A percentile compares a stretch with the other conserved stretches of the same genome.
Evolutionary conservation across 108 stramenopile species (phyloP).

Genomic region (Nitzschia inconspicua): DNA sequence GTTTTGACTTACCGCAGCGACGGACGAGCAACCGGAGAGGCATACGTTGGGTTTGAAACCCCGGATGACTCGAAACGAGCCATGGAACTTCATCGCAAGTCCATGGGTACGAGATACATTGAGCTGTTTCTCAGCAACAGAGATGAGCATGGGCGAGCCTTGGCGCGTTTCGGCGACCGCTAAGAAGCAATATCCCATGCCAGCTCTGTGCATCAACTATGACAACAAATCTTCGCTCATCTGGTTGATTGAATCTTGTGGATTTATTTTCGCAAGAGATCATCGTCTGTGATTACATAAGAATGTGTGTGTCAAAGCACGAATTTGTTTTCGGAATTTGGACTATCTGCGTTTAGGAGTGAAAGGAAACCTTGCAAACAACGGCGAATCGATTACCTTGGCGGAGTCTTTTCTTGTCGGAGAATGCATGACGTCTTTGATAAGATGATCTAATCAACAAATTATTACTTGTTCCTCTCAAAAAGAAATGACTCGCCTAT

Average conservation of each 20-base stretch:
- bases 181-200: slow-evolving; percentile 27
- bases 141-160: slow-evolving; percentile 84
- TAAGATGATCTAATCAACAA: too few species aligned
- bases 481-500: too few species aligned
- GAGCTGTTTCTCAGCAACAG: slow-evolving; percentile 95
- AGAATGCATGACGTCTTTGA: too few species aligned
- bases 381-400: slow-evolving; percentile 45
- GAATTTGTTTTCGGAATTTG: too few species aligned
- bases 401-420: slow-evolving; percentile 42
- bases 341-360: too few species aligned
- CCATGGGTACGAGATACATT: slow-evolving; percentile 90
- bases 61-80: slow-evolving; percentile 80
- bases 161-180: slow-evolving; percentile 69
- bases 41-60: slow-evolving; percentile 82
- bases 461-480: too few species aligned
- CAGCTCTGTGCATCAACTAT: neutral
- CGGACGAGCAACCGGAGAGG: slow-evolving; percentile 92
- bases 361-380: slow-evolving; percentile 9
- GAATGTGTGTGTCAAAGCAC: too few species aligned
- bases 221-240: too few species aligned
- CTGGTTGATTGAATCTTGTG: too few species aligned
- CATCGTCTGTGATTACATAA: too few species aligned
- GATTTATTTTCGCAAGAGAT: too few species aligned
- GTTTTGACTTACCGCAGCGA: slow-evolving; percentile 88
- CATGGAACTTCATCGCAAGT: slow-evolving; percentile 83